These are phyloP conservation scores for Spergularia marina DNA, from an alignment of 148 eudicot species.

Conservation along the genomic window DNA sequence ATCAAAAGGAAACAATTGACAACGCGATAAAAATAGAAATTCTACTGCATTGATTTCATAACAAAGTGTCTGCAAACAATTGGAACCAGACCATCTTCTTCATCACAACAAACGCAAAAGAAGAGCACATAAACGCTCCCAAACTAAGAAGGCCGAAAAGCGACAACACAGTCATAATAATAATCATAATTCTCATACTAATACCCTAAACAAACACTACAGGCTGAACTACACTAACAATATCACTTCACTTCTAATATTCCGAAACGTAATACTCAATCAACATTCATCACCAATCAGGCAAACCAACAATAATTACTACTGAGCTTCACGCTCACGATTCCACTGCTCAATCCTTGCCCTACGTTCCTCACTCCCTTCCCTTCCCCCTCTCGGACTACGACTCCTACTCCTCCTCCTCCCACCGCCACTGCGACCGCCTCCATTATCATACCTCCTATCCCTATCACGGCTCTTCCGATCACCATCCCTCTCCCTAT, in stretches of 20 bases:
- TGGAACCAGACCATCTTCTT: background rate
- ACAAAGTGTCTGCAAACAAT: background rate
- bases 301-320: background rate
- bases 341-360: slow-evolving; percentile 69
- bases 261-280: slow-evolving; percentile 1
- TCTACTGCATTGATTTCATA: background rate
- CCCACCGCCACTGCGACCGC: slow-evolving; percentile 32
- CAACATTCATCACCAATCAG: slow-evolving; percentile 16
- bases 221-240: slow-evolving; percentile 8
- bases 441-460: slow-evolving; percentile 25
- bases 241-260: background rate
- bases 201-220: background rate
- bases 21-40: background rate
- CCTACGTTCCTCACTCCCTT: slow-evolving; percentile 58
- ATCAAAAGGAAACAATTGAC: background rate
- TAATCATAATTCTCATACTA: background rate
- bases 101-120: background rate
- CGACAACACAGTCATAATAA: background rate
- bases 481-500: slow-evolving; percentile 28
- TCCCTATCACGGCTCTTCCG: slow-evolving; percentile 25
- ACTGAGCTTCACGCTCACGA: slow-evolving; percentile 43
- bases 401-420: slow-evolving; percentile 38
- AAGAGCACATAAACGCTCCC: background rate
- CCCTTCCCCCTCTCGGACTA: slow-evolving; percentile 31
- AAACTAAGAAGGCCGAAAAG: background rate